Conservation (phyloP, 164 flowering plant genomes). For the Tetrastigma voinierianum region DNA sequence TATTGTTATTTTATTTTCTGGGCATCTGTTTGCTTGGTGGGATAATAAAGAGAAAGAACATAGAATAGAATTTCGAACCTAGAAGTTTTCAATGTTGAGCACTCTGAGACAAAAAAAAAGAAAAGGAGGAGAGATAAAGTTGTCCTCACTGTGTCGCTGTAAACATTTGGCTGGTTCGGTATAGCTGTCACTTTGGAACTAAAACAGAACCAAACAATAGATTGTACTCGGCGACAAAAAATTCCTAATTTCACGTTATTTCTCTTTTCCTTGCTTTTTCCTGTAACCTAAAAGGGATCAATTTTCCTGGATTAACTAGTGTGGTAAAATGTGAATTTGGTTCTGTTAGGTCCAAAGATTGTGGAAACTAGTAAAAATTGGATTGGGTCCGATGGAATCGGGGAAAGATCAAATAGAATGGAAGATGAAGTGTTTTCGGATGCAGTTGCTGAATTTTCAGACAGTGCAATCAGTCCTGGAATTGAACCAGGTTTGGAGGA, state of each 20-base stretch:
- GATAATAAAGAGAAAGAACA: background rate
- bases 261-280: background rate
- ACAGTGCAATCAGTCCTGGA: constrained; percentile 21
- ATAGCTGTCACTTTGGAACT: no score
- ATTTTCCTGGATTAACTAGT: background rate
- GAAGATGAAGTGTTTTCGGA: constrained; percentile 71
- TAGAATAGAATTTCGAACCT: no score
- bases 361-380: constrained; percentile 24
- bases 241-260: no score
- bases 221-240: no score
- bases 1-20: background rate
- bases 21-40: constrained; percentile 1
- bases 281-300: background rate
- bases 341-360: constrained; percentile 28
- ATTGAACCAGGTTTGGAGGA: constrained; percentile 1
- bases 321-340: constrained; percentile 9
- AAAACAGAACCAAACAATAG: no score
- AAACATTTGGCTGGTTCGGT: no score
- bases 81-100: background rate
- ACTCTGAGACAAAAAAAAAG: no score
- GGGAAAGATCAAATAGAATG: constrained; percentile 37
- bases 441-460: constrained; percentile 62
- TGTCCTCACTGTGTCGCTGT: no score
- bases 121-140: no score
- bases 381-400: constrained; percentile 25